Percentiles rank a stretch among this genome's conserved stretches.
Evolutionary conservation across 2,329 filamentous ascomycete species (phyloP).

Genomic region (Neonectria faginata): DNA sequence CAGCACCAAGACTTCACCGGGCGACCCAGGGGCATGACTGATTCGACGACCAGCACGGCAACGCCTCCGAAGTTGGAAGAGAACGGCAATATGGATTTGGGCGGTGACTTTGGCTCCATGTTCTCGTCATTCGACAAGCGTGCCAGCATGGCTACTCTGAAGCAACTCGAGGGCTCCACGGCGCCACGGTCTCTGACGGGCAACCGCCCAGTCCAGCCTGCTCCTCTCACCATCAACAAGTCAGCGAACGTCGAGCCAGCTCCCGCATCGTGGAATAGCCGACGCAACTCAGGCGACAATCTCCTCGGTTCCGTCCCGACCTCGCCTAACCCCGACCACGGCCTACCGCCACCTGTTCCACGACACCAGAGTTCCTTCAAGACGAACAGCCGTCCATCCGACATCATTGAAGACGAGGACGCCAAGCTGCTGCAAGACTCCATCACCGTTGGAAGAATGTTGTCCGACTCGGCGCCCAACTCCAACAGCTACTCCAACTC

Average conservation of each 20-base stretch:
- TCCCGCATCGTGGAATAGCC: constrained; percentile 64
- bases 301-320: constrained; percentile 56
- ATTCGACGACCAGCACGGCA: constrained; percentile 65
- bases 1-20: constrained; percentile 49
- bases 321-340: constrained; percentile 53
- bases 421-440: constrained; percentile 65
- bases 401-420: constrained; percentile 64
- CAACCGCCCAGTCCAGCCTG: constrained; percentile 56
- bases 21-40: constrained; percentile 63
- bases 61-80: constrained; percentile 63
- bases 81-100: constrained; percentile 62
- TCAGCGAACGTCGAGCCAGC: constrained; percentile 57
- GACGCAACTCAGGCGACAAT: constrained; percentile 60
- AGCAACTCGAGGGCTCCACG: constrained; percentile 52
- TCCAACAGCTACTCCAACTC: constrained; percentile 33
- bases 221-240: constrained; percentile 62
- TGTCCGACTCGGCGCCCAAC: constrained; percentile 47
- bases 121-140: constrained; percentile 67
- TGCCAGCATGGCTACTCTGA: constrained; percentile 62
- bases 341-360: constrained; percentile 55
- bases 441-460: constrained; percentile 60
- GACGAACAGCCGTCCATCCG: constrained; percentile 51
- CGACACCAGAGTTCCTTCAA: constrained; percentile 53
- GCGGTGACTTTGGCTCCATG: constrained; percentile 69
- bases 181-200: constrained; percentile 60